phyloP scores from a whole-genome alignment of 139 green algal species.

The Micromonas pusilla region DNA sequence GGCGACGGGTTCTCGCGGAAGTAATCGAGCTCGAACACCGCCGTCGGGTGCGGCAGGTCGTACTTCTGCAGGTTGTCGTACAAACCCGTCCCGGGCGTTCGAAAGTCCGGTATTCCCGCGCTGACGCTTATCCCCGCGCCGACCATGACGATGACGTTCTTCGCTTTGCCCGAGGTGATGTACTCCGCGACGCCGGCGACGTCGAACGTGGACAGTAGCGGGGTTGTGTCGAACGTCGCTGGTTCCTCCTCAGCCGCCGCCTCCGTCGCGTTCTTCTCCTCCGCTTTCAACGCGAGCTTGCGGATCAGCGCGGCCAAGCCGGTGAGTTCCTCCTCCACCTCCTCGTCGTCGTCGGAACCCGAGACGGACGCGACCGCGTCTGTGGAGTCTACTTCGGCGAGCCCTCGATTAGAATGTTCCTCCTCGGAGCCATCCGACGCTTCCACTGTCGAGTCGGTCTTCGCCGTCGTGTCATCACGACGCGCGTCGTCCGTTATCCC shows the following conservation, averaged over 20 bases:
- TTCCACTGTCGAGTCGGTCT: no score
- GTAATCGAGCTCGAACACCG: constrained; percentile 56
- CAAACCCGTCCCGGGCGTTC: constrained; percentile 33
- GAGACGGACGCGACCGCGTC: no score
- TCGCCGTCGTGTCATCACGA: no score
- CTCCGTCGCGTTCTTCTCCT: background rate
- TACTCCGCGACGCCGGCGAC: constrained; percentile 28
- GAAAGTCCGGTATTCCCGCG: constrained; percentile 64
- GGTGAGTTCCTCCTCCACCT: background rate
- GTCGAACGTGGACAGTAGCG: constrained; percentile 23
- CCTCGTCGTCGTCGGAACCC: background rate
- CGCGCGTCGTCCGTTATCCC: no score
- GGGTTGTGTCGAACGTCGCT: no score
- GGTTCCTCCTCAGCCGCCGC: background rate
- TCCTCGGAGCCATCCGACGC: no score
- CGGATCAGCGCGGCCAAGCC: background rate
- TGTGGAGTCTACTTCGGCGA: no score
- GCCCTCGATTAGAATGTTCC: no score
- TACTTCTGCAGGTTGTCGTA: constrained; percentile 42
- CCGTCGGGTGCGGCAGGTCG: constrained; percentile 54
- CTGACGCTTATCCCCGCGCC: constrained; percentile 67
- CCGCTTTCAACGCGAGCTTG: background rate
- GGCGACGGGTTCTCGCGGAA: constrained; percentile 57
- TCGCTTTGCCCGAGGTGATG: constrained; percentile 23
- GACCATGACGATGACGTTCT: constrained; percentile 52